Conservation (phyloP, 2,329 filamentous ascomycete genomes). For the Botrytis fragariae region DNA sequence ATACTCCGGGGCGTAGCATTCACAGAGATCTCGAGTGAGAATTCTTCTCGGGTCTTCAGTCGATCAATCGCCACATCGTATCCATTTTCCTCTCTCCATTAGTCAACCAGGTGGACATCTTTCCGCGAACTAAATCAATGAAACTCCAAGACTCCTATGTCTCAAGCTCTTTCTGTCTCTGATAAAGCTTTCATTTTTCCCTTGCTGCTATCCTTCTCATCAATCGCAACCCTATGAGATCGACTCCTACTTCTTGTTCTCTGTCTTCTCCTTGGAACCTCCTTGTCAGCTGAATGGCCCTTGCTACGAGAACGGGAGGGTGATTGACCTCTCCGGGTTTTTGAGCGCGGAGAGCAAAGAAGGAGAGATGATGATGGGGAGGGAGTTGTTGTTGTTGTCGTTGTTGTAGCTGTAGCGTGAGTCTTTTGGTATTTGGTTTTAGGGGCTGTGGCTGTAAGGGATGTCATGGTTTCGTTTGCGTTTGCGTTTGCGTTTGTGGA, state of each 20-base stretch:
- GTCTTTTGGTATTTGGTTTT: conserved; percentile 15
- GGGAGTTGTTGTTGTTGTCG: background rate
- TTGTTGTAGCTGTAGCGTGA: background rate
- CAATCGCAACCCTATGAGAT: conserved; percentile 15
- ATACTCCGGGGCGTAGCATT: background rate
- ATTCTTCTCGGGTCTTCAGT: background rate
- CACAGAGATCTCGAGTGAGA: background rate
- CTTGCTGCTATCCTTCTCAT: conserved; percentile 8
- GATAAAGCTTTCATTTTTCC: background rate
- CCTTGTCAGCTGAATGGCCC: conserved; percentile 7
- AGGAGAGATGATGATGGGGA: background rate
- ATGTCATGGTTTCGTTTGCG: background rate
- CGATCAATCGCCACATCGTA: background rate
- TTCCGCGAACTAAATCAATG: background rate
- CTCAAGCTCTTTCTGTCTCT: background rate
- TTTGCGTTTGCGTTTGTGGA: background rate
- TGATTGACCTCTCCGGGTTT: conserved; percentile 27
- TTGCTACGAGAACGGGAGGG: conserved; percentile 23
- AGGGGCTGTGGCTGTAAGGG: conserved; percentile 1
- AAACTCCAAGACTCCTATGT: background rate
- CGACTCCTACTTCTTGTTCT: conserved; percentile 29
- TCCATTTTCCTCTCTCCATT: background rate
- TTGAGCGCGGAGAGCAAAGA: background rate
- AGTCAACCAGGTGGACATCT: background rate
- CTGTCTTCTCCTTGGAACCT: conserved; percentile 26